A percentile compares a stretch with the other conserved stretches of the same genome.
These are phyloP conservation scores for Solanum neorickii DNA, from an alignment of 257 asterid genomes.

Conservation along the genomic window DNA sequence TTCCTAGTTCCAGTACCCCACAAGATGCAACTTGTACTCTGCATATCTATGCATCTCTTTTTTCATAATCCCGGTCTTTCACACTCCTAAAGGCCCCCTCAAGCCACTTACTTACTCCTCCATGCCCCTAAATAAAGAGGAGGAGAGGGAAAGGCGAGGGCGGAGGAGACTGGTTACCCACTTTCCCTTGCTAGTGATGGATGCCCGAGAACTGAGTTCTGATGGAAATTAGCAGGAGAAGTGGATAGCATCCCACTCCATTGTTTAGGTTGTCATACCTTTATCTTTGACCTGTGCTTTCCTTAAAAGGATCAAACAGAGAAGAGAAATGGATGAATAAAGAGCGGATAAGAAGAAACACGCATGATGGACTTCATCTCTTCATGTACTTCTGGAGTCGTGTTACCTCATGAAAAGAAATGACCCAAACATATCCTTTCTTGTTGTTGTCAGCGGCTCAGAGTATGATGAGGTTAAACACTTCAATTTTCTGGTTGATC, in stretches of 20 bases:
- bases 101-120: background rate
- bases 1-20: background rate
- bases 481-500: background rate
- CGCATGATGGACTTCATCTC: background rate
- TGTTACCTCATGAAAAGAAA: background rate
- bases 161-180: background rate
- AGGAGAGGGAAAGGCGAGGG: background rate
- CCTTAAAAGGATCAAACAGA: background rate
- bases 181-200: background rate
- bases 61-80: background rate
- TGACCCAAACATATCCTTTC: background rate
- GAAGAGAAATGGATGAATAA: background rate
- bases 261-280: background rate
- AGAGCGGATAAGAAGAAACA: background rate
- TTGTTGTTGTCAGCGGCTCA: background rate
- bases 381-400: background rate
- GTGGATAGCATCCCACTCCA: background rate
- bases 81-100: background rate
- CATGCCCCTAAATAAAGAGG: background rate
- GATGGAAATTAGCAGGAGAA: background rate
- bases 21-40: background rate
- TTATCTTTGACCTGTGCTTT: background rate
- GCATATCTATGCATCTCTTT: background rate
- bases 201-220: background rate
- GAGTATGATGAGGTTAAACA: background rate